Evolutionary conservation across 352 stramenopile genomes (phyloP), one percentile per base, ranked within the genome.

Genomic region (Phytopythium montanum): DNA sequence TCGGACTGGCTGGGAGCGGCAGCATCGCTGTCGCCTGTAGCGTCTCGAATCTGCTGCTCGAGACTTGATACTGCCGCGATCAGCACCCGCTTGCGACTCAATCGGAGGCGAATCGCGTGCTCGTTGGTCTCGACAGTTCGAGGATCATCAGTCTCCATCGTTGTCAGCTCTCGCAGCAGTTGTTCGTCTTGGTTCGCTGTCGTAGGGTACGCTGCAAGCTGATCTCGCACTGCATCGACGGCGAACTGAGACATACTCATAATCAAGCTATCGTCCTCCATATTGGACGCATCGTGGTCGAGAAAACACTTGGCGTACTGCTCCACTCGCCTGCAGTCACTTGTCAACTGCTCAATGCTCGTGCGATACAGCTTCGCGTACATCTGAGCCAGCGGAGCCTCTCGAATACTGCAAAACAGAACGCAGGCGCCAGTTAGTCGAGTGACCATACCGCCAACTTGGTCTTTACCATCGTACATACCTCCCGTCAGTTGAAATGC

Each of bases 31-130:
- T 53, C n/a, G 12, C 25, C 45, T 2, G 19, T 61, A 14, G n/a
- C 53, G 12, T 60, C 58, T 8, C 14, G 21, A n/a, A 42, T 57
- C 38, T 62, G 54, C 16, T 57, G 34, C 10, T 56, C 41, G 54
- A 85, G 42, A 25, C 28, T 51, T 12, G 18, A 8, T 5, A 63
- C 45, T 3, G 73, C 68, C 21, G 70, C 61, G 19, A 56, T 60
- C 1, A 92, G 45, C 61, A 90, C 78, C 19, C 63, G 56, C 62
- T 89, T 90, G 31, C 80, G 75, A 36, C 70, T 86, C 10, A 65
- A 19, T 2, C 82, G 78, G 49, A 89, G 90, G 8, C 29, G 28
- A 21, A 88, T 52, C 23, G 72, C 72, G 26, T 82, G 53, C 3
- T 39, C 8, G 18, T 59, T 59, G 4, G n/a, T 14, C 18, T 29